Evolutionary conservation across 345 rosid species (phyloP), one percentile per base, ranked within the genome.

Genomic region (Euclidium syriacum): DNA sequence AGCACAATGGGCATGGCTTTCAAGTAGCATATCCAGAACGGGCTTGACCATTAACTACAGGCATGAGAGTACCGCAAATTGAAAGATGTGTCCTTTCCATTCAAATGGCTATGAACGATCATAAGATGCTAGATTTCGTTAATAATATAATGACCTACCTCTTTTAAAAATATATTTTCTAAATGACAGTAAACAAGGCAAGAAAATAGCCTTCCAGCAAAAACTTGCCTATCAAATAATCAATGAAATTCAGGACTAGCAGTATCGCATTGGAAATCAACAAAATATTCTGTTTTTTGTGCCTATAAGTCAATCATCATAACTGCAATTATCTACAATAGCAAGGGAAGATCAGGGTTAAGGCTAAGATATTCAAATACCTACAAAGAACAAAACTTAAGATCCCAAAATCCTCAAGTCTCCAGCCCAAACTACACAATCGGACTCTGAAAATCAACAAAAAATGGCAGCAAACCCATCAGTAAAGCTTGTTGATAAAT

Each of bases 371-470:
- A 60, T 42, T 9, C 48, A 27, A 25, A 7, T 43, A 54, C 42
- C 49, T 69, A 19, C 2, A 27, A 19, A 40, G 16, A 44, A 10
- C 17, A 43, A 27, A 52, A 10, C 56, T 69, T 42, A 33, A 52
- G 55, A 30, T 42, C 49, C 49, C 34, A 14, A 46, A 53, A 39
- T 62, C 22, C 22, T 62, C 34, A 54, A 3, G 16, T 10, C 49
- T 54, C 44, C 52, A 54, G 36, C 56, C 30, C 51, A 47, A n/a
- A 8, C 39, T 48, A 62, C 69, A 47, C 24, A 51, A 11, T 46
- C 42, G 54, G 44, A 62, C 42, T 22, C 57, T 62, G 74, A 54
- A 36, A 70, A 15, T 20, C 30, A 22, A 54, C n/a, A 55, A 50
- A 33, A 10, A 36, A 62, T 53, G 35, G 35, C 35, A 58, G 19